phyloP scores from a whole-genome alignment of 805 yeast genomes.

The Sugiyamaella americana region DNA sequence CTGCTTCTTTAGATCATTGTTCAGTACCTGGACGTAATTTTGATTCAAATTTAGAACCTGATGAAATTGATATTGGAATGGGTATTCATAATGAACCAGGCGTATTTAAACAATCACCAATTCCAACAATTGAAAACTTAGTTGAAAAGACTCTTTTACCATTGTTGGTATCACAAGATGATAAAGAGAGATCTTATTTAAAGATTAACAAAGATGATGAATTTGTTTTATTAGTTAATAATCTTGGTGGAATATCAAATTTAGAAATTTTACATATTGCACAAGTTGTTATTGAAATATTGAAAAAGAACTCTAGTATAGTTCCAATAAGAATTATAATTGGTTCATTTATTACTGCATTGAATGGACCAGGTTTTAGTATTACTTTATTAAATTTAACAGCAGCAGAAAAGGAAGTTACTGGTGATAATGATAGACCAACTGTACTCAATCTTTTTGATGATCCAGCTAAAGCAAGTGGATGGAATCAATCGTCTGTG shows the following conservation, averaged over 20 bases:
- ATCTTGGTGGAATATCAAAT: conserved; percentile 83
- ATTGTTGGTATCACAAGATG: conserved; percentile 54
- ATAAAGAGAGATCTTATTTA: conserved; percentile 76
- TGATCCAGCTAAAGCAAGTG: conserved; percentile 70
- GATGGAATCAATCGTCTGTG: conserved; percentile 56
- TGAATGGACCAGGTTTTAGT: conserved; percentile 89
- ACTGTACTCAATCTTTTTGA: conserved; percentile 55
- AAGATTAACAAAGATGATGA: conserved; percentile 53
- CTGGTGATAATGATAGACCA: conserved; percentile 30
- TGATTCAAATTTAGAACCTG: conserved; percentile 45
- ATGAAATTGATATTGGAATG: conserved; percentile 85
- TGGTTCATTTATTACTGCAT: conserved; percentile 81
- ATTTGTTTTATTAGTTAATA: conserved; percentile 67
- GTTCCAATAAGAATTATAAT: conserved; percentile 62
- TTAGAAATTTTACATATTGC: conserved; percentile 73
- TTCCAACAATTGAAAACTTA: conserved; percentile 65
- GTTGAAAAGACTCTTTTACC: conserved; percentile 47
- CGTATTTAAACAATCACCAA: conserved; percentile 51
- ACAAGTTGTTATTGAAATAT: conserved; percentile 47
- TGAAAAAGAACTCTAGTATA: conserved; percentile 45
- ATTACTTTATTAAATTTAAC: conserved; percentile 72
- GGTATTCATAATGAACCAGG: conserved; percentile 98
- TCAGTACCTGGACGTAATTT: conserved; percentile 77
- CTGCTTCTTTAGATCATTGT: conserved; percentile 84
- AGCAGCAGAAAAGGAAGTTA: conserved; percentile 34